Evolutionary conservation across 371 early-diverging fungal species (phyloP).

Genomic region (Mucor lusitanicus): DNA sequence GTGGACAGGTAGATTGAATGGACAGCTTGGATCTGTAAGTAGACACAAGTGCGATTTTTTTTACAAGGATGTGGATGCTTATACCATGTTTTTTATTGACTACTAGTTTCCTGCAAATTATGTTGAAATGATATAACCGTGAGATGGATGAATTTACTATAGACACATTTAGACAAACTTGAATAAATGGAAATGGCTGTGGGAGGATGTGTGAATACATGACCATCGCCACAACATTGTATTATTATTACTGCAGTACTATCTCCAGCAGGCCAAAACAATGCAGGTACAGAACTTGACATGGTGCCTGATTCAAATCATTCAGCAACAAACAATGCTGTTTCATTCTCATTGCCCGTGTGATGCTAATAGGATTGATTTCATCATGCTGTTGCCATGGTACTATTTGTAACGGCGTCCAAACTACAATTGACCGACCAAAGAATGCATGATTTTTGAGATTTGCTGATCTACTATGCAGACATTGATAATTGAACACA

Average conservation of each 20-base stretch:
- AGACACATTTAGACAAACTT: background rate
- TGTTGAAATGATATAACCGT: slow-evolving; percentile 46
- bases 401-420: background rate
- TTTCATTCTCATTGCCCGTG: too few species aligned
- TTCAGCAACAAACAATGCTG: background rate
- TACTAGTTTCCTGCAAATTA: slow-evolving; percentile 82
- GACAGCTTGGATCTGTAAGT: slow-evolving; percentile 63
- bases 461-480: background rate
- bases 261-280: too few species aligned
- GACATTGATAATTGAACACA: background rate
- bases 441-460: background rate
- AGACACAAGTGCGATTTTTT: background rate
- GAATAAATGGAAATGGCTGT: background rate
- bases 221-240: too few species aligned
- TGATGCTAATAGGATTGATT: too few species aligned
- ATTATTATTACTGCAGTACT: too few species aligned
- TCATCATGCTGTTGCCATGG: background rate
- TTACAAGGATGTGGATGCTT: background rate
- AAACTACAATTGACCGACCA: background rate
- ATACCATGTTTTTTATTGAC: background rate
- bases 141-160: background rate
- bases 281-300: too few species aligned
- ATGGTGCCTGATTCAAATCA: background rate
- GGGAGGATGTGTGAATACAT: background rate
- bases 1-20: slow-evolving; percentile 77